Evolutionary conservation across 306 rosid genomes (phyloP).

Genomic region (Rosa rugosa): DNA sequence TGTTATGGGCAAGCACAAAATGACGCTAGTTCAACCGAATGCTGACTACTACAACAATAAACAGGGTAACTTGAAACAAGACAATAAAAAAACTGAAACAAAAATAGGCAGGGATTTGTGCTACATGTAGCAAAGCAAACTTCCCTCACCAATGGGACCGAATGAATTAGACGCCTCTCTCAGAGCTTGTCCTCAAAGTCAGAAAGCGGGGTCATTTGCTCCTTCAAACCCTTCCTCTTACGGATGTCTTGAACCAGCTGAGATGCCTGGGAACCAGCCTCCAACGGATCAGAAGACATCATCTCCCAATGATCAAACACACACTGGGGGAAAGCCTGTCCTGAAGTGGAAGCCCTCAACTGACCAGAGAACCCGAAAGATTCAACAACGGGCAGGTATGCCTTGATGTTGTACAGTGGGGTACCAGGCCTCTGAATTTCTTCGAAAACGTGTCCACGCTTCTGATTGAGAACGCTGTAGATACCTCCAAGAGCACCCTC

Average conservation of each 20-base stretch:
- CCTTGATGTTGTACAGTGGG: conserved; percentile 78
- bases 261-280: conserved; percentile 66
- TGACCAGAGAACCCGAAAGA: conserved; percentile 74
- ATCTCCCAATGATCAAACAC: conserved; percentile 96
- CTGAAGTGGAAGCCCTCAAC: conserved; percentile 89
- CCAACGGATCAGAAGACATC: conserved; percentile 87
- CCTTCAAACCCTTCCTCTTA: conserved; percentile 96
- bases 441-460: conserved; percentile 76
- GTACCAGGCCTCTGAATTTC: conserved; percentile 82
- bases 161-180: neutral
- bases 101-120: conserved; percentile 8
- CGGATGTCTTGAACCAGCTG: conserved; percentile 62
- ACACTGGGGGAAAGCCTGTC: conserved; percentile 93
- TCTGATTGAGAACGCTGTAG: conserved; percentile 80
- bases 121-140: neutral
- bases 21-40: neutral
- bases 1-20: conserved; percentile 9
- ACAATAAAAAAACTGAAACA: neutral
- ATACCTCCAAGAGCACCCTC: conserved; percentile 83
- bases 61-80: conserved; percentile 5
- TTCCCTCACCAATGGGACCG: neutral
- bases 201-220: conserved; percentile 37
- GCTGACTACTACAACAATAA: conserved; percentile 12
- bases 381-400: conserved; percentile 69
- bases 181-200: conserved; percentile 45